Conservation (phyloP, 305 asterid species). For the Rubia balearica region DNA sequence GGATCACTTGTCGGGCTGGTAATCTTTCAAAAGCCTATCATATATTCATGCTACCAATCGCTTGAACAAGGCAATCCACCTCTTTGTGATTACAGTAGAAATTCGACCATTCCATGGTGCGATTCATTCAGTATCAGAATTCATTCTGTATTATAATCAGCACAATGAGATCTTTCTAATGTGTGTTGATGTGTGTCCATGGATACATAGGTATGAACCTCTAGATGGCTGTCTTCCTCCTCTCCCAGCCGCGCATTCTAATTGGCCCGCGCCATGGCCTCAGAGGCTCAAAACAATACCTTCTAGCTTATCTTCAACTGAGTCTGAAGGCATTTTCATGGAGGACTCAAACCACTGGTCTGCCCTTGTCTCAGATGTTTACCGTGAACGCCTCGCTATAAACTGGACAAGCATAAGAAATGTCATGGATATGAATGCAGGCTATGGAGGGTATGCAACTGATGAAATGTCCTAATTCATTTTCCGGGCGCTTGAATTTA, state of each 20-base stretch:
- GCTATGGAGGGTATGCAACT: conserved; percentile 78
- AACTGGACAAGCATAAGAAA: conserved; percentile 72
- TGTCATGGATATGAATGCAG: conserved; percentile 90
- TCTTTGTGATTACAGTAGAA: conserved; percentile 46
- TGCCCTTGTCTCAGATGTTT: conserved; percentile 69
- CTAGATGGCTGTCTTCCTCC: conserved; percentile 72
- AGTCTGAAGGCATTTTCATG: conserved; percentile 46
- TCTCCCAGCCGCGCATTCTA: conserved; percentile 20
- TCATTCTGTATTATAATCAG: background rate
- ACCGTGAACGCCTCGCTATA: conserved; percentile 51
- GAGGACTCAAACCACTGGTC: conserved; percentile 80
- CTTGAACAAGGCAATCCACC: conserved; percentile 60
- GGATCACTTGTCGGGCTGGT: conserved; percentile 53
- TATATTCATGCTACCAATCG: conserved; percentile 63
- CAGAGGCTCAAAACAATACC: conserved; percentile 57
- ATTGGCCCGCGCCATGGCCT: conserved; percentile 90
- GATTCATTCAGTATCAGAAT: background rate
- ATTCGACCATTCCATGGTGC: conserved; percentile 54
- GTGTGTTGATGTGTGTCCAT: background rate
- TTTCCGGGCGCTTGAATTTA: background rate
- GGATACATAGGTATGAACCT: conserved; percentile 52
- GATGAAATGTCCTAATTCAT: background rate
- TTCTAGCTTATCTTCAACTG: conserved; percentile 43
- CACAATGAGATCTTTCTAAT: background rate
- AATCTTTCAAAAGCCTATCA: conserved; percentile 67